Conservation (phyloP, 257 asterid genomes). For the Przewalskia tangutica region DNA sequence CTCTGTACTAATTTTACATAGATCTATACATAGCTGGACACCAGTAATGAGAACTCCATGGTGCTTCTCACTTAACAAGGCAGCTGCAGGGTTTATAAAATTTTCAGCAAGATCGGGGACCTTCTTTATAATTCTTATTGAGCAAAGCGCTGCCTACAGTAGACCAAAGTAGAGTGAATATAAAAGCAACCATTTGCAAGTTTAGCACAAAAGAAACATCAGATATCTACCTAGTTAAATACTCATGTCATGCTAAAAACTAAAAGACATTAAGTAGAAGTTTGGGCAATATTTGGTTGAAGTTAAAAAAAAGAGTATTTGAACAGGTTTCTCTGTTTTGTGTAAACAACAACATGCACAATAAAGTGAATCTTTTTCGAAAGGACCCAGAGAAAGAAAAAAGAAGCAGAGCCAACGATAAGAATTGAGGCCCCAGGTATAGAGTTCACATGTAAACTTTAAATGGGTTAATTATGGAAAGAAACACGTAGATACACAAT, state of each 20-base stretch:
- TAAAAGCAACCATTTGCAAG: background rate
- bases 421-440: background rate
- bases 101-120: slow-evolving; percentile 96
- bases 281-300: background rate
- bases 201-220: background rate
- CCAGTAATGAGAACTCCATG: slow-evolving; percentile 95
- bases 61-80: slow-evolving; percentile 88
- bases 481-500: background rate
- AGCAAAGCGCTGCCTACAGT: slow-evolving; percentile 88
- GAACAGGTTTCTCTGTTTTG: background rate
- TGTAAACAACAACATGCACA: background rate
- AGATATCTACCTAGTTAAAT: background rate
- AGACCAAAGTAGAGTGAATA: slow-evolving; percentile 12
- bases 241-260: background rate
- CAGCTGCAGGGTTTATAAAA: slow-evolving; percentile 69
- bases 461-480: background rate
- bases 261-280: background rate
- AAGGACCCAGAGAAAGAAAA: background rate
- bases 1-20: slow-evolving; percentile 77
- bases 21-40: slow-evolving; percentile 77
- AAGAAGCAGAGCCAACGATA: background rate
- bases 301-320: background rate
- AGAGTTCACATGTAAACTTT: background rate
- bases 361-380: background rate
- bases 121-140: slow-evolving; percentile 88